phyloP scores from a whole-genome alignment of 345 rosid genomes.

The Erodium maritimum region DNA sequence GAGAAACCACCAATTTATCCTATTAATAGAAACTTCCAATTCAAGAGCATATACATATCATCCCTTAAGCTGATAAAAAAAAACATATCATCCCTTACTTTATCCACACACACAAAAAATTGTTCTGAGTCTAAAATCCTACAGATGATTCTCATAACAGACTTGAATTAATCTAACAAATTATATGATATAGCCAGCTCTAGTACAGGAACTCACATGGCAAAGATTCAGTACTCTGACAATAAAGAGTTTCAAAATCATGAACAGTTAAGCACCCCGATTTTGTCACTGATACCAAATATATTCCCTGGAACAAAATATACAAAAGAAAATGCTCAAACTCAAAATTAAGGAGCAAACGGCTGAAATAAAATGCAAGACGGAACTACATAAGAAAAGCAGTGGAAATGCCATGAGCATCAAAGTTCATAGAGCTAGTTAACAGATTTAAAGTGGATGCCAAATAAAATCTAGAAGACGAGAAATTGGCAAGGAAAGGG shows the following conservation, averaged over 20 bases:
- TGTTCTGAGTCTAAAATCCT: neutral
- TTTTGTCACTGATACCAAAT: slow-evolving; percentile 65
- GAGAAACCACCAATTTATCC: neutral
- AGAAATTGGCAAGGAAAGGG: neutral
- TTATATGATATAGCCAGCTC: neutral
- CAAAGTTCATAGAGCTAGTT: neutral
- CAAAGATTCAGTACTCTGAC: slow-evolving; percentile 27
- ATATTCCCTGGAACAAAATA: slow-evolving; percentile 54
- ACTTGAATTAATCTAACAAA: neutral
- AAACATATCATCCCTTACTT: too few species aligned
- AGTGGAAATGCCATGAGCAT: neutral
- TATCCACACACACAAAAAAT: neutral
- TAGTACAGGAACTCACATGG: slow-evolving; percentile 26
- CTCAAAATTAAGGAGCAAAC: neutral
- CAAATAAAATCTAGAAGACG: neutral
- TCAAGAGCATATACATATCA: neutral
- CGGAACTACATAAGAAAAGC: neutral
- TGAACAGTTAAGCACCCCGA: slow-evolving; percentile 77
- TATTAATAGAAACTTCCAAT: neutral
- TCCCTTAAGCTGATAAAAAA: too few species aligned
- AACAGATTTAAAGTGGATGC: neutral
- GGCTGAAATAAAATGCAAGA: neutral
- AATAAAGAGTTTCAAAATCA: slow-evolving; percentile 74
- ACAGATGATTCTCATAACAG: neutral
- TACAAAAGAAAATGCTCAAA: neutral